Base-by-base conservation (phyloP, 1,284 basidiomycete genomes). In the Irpex sp. region DNA sequence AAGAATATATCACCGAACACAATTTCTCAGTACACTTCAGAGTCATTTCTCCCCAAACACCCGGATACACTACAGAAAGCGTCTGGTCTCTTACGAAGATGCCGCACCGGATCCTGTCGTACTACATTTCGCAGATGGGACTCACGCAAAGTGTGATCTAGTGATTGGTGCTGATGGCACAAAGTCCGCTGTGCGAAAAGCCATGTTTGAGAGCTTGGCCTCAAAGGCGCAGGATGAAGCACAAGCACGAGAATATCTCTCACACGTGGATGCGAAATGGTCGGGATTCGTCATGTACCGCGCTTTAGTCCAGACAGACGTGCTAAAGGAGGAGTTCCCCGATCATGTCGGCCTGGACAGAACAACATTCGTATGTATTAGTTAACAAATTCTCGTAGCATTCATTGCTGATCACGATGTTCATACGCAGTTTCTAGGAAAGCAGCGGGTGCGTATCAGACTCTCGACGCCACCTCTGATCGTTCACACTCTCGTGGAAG, bases 101-200 rank as follows among this genome's bases (percentile, higher is more conserved):
- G 15, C 9, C 5, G 51, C 17, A 44, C 57, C 52, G 5, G 57
- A 55, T 11, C 58, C 64, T 11, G 60, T 69, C 8, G 17, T 40
- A 5, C 61, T 73, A 1, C 19, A 56, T 5, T 82, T 82, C 64
- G 68, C 70, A n/a, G 77, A 81, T 59, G 78, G 79, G 4, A 69
- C 73, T 1, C 72, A 62, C 0, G 72, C 73, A 1, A 67, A 68
- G 1, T 81, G 80, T 59, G 79, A 82, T 65, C 62, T 81, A 9
- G 72, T 82, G 6, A 68, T 82, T 51, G 81, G 81, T 6, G 76
- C 77, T 9, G 81, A 82, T 62, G 81, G 81, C 5, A 69, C 84
- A 54, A 83, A 81, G 64, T 84, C 82, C 0, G 72, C 71, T 5
- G 78, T 82, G 6, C 77, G 82, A 38, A 64, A 66, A 37, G 64